Evolutionary conservation across 1,284 basidiomycete species (phyloP).

Genomic region (Hymenochaete sp.): DNA sequence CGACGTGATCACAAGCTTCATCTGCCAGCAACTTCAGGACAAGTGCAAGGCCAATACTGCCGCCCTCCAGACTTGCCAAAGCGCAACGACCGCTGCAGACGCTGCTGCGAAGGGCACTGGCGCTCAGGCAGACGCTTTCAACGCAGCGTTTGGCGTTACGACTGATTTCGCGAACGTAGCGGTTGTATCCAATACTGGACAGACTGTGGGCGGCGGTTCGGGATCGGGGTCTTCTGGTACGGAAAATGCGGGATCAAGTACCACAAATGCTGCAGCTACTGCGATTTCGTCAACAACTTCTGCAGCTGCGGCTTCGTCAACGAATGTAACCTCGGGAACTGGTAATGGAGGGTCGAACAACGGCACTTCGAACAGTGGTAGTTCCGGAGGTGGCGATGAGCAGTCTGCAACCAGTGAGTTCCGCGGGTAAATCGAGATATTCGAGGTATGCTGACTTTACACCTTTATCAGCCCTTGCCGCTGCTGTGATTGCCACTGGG

Average conservation of each 20-base stretch:
- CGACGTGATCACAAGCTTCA: slow-evolving; percentile 19
- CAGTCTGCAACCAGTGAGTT: slow-evolving; percentile 12
- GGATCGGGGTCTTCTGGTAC: background rate
- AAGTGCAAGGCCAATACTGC: slow-evolving; percentile 18
- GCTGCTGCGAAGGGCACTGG: slow-evolving; percentile 16
- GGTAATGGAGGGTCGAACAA: no score
- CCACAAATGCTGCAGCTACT: background rate
- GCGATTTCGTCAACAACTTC: background rate
- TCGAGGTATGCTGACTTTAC: no score
- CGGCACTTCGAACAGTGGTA: background rate
- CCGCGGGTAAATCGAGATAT: no score
- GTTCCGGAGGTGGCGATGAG: slow-evolving; percentile 2
- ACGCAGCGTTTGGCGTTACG: slow-evolving; percentile 13
- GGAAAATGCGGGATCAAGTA: background rate
- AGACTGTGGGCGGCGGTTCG: slow-evolving; percentile 6
- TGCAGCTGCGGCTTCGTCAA: background rate
- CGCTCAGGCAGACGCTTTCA: slow-evolving; percentile 17
- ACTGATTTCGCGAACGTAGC: slow-evolving; percentile 16
- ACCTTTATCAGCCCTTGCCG: slow-evolving; percentile 32
- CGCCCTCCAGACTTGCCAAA: slow-evolving; percentile 12
- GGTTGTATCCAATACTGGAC: slow-evolving; percentile 8
- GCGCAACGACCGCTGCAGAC: slow-evolving; percentile 17
- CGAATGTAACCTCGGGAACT: no score
- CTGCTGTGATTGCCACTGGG: slow-evolving; percentile 33
- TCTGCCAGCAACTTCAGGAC: slow-evolving; percentile 20